Percentiles rank a stretch among this genome's conserved stretches.
Evolutionary conservation across 495 filamentous ascomycete species (phyloP).

Genomic region (Hypoxylon cercidicola): DNA sequence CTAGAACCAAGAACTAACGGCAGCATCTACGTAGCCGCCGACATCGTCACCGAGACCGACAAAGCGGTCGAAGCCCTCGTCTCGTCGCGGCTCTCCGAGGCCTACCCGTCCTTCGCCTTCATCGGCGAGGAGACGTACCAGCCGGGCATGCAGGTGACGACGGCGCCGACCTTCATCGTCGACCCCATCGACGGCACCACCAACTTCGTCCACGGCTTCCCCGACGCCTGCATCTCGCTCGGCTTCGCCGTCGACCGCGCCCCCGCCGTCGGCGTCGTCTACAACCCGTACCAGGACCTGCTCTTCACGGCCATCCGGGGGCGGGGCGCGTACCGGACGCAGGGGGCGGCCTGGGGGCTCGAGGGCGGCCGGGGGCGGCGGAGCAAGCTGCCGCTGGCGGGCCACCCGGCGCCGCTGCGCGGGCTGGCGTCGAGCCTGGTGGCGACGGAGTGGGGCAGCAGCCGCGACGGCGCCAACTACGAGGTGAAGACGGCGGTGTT

Average conservation of each 20-base stretch:
- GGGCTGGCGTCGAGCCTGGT: slow-evolving; percentile 72
- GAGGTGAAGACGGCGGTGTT: slow-evolving; percentile 78
- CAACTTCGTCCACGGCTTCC: slow-evolving; percentile 88
- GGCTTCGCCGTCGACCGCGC: slow-evolving; percentile 72
- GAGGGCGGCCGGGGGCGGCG: slow-evolving; percentile 38
- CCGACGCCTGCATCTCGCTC: slow-evolving; percentile 83
- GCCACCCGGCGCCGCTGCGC: slow-evolving; percentile 63
- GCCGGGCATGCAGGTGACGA: slow-evolving; percentile 69
- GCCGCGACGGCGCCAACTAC: slow-evolving; percentile 79
- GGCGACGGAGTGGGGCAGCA: slow-evolving; percentile 80
- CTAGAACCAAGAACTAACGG: slow-evolving; percentile 6
- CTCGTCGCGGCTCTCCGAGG: slow-evolving; percentile 65
- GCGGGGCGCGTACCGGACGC: slow-evolving; percentile 70
- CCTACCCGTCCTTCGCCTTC: slow-evolving; percentile 77
- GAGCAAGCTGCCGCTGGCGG: slow-evolving; percentile 64
- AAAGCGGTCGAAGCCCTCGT: slow-evolving; percentile 83
- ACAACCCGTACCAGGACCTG: slow-evolving; percentile 77
- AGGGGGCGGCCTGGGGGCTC: slow-evolving; percentile 48
- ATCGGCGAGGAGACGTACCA: slow-evolving; percentile 89
- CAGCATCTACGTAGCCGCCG: slow-evolving; percentile 66
- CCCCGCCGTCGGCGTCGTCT: slow-evolving; percentile 83
- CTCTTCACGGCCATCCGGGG: slow-evolving; percentile 79
- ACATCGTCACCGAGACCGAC: slow-evolving; percentile 90
- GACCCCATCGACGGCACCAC: slow-evolving; percentile 92
- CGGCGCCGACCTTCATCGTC: slow-evolving; percentile 82